These are phyloP conservation scores for Yamadazyma triangularis DNA, from an alignment of 1,139 yeast genomes.

Conservation along the genomic window DNA sequence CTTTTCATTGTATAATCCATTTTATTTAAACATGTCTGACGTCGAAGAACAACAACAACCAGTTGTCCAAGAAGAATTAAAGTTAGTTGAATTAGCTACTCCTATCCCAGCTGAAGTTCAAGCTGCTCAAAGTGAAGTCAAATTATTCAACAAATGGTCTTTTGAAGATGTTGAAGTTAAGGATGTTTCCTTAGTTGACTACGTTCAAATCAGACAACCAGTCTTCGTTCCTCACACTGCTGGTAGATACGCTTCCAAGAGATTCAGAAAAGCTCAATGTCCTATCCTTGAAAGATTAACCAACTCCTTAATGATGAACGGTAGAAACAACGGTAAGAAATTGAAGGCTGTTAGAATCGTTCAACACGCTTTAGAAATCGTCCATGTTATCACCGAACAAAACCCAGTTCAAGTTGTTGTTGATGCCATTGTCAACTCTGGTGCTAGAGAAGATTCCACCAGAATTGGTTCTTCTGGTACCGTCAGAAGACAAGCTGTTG, in stretches of 20 bases:
- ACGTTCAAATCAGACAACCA: slow-evolving; percentile 97
- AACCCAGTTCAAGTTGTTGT: slow-evolving; percentile 99
- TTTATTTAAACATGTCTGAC: slow-evolving; percentile 40
- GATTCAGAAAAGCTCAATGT: slow-evolving; percentile 99
- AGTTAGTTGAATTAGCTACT: slow-evolving; percentile 85
- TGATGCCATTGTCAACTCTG: slow-evolving; percentile 99
- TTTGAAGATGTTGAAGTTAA: slow-evolving; percentile 96
- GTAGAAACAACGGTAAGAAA: slow-evolving; percentile 99
- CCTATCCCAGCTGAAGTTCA: slow-evolving; percentile 96
- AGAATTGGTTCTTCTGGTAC: slow-evolving; percentile 99
- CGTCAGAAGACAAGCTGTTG: slow-evolving; percentile 99
- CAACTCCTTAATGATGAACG: slow-evolving; percentile 99
- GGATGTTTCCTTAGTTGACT: slow-evolving; percentile 97
- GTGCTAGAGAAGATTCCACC: slow-evolving; percentile 99
- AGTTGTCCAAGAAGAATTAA: slow-evolving; percentile 71
- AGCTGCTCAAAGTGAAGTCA: slow-evolving; percentile 94
- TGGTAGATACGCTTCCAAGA: slow-evolving; percentile 99
- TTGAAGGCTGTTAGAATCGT: slow-evolving; percentile 99
- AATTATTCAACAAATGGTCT: slow-evolving; percentile 99
- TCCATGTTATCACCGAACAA: slow-evolving; percentile 95
- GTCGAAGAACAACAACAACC: slow-evolving; percentile 45
- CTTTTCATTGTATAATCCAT: slow-evolving; percentile 3
- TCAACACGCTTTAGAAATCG: slow-evolving; percentile 98
- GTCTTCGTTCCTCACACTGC: slow-evolving; percentile 99
- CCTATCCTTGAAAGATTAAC: slow-evolving; percentile 99